Percentiles rank a stretch among this genome's conserved stretches.
Evolutionary conservation across 78 protist species (phyloP).

Genomic region (Andalucia godoyi): DNA sequence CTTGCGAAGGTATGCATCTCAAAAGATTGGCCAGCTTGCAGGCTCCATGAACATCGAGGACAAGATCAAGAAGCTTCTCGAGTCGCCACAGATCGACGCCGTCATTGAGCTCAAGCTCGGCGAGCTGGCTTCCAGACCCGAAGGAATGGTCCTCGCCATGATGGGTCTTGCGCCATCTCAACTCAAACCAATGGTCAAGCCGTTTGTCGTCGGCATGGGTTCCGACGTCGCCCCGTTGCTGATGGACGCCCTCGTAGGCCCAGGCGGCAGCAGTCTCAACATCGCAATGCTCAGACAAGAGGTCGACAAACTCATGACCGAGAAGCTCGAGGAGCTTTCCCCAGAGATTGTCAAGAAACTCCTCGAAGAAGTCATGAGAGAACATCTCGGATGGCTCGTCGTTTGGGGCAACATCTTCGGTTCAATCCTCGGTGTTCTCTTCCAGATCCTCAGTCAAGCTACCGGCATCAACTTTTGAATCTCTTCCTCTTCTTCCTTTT

Average conservation of each 20-base stretch:
- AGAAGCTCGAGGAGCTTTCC: constrained; percentile 33
- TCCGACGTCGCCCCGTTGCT: constrained; percentile 18
- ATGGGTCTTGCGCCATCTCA: constrained; percentile 2
- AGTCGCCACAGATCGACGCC: not conserved
- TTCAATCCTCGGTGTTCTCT: no score
- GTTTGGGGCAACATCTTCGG: constrained; percentile 54
- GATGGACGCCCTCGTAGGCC: not conserved
- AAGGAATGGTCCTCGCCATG: constrained; percentile 21
- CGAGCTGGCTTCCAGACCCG: not conserved
- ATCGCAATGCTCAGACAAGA: not conserved
- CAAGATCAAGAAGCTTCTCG: constrained; percentile 2
- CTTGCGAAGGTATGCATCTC: not conserved
- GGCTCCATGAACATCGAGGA: constrained; percentile 2
- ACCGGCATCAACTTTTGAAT: no score
- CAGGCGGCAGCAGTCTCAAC: not conserved
- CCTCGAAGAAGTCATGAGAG: constrained; percentile 27
- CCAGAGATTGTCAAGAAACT: constrained; percentile 22
- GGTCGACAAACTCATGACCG: constrained; percentile 15
- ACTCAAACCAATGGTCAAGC: constrained; percentile 24
- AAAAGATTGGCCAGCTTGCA: not conserved
- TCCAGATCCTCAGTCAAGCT: no score
- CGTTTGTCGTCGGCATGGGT: constrained; percentile 22
- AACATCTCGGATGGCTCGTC: constrained; percentile 38
- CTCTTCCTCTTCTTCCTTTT: no score
- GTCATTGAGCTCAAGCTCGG: not conserved